phyloP scores from a whole-genome alignment of 371 early-diverging fungal genomes.

The Rhizopus delemar region DNA sequence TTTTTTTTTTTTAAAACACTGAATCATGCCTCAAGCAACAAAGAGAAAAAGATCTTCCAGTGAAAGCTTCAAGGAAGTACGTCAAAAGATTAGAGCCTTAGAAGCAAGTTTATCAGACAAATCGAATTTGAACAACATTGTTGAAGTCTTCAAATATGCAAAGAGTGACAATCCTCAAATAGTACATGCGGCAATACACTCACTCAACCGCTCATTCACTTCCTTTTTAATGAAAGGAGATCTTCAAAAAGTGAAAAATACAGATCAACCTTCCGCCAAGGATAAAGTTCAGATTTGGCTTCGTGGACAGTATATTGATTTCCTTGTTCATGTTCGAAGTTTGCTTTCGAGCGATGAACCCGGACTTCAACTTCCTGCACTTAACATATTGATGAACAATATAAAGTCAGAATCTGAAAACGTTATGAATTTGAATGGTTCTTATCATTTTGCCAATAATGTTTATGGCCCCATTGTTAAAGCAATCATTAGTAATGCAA shows the following conservation, averaged over 20 bases:
- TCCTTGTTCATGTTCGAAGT: slow-evolving; percentile 47
- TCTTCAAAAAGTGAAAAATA: slow-evolving; percentile 46
- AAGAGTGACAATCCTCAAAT: slow-evolving; percentile 38
- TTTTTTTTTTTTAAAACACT: neutral
- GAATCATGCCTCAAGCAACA: slow-evolving; percentile 17
- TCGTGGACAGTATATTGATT: slow-evolving; percentile 68
- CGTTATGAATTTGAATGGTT: slow-evolving; percentile 28
- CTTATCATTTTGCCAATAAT: slow-evolving; percentile 55
- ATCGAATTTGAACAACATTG: slow-evolving; percentile 63
- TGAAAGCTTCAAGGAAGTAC: slow-evolving; percentile 23
- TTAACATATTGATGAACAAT: slow-evolving; percentile 66
- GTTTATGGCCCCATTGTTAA: slow-evolving; percentile 57
- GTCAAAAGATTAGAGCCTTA: slow-evolving; percentile 47
- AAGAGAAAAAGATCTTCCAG: slow-evolving; percentile 27
- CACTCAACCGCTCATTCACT: slow-evolving; percentile 72
- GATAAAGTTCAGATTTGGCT: slow-evolving; percentile 74
- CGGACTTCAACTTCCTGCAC: slow-evolving; percentile 74
- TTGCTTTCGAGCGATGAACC: slow-evolving; percentile 66
- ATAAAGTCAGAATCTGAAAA: slow-evolving; percentile 64
- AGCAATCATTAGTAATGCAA: slow-evolving; percentile 54
- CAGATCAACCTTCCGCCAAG: slow-evolving; percentile 40
- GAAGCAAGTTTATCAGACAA: slow-evolving; percentile 60
- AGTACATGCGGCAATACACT: slow-evolving; percentile 64
- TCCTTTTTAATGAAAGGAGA: slow-evolving; percentile 68
- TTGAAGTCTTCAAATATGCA: slow-evolving; percentile 52